A percentile compares a stretch with the other conserved stretches of the same genome.
These are phyloP conservation scores for Naganishia onofrii DNA, from an alignment of 768 basidiomycete genomes.

Conservation along the genomic window DNA sequence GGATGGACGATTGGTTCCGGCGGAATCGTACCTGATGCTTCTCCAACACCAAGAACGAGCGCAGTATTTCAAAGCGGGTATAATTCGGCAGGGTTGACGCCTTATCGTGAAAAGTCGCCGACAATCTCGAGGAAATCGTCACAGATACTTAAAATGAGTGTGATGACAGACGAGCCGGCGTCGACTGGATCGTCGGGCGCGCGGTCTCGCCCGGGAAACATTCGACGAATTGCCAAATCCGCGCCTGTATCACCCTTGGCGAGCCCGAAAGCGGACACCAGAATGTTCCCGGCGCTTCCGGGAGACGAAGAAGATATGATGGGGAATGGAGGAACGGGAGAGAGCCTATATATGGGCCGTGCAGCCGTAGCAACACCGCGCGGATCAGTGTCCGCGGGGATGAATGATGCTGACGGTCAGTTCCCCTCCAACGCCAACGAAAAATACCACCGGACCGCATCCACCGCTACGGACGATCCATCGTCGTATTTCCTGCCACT, in stretches of 20 bases:
- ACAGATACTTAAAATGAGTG: conserved; percentile 22
- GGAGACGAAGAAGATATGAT: conserved; percentile 17
- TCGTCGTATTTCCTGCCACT: conserved; percentile 40
- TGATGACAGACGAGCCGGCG: background rate
- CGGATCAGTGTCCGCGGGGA: conserved; percentile 20
- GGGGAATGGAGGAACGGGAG: background rate
- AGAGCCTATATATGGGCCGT: conserved; percentile 20
- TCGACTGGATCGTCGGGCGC: background rate
- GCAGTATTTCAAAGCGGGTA: background rate
- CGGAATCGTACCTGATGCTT: conserved; percentile 1
- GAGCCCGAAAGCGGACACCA: conserved; percentile 14
- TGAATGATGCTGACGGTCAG: conserved; percentile 15
- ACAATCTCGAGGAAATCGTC: conserved; percentile 13
- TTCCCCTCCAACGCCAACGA: background rate
- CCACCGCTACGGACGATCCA: background rate
- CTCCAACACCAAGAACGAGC: conserved; percentile 2
- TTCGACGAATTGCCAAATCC: conserved; percentile 29
- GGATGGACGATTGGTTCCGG: conserved; percentile 20
- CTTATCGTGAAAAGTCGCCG: conserved; percentile 18
- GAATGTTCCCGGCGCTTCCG: background rate
- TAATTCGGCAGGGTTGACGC: background rate
- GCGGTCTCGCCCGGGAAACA: conserved; percentile 21
- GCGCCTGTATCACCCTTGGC: conserved; percentile 29
- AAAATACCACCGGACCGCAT: background rate
- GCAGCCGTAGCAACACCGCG: conserved; percentile 10